phyloP scores from a whole-genome alignment of 1,284 basidiomycete species.

The Rhodofomes roseus region DNA sequence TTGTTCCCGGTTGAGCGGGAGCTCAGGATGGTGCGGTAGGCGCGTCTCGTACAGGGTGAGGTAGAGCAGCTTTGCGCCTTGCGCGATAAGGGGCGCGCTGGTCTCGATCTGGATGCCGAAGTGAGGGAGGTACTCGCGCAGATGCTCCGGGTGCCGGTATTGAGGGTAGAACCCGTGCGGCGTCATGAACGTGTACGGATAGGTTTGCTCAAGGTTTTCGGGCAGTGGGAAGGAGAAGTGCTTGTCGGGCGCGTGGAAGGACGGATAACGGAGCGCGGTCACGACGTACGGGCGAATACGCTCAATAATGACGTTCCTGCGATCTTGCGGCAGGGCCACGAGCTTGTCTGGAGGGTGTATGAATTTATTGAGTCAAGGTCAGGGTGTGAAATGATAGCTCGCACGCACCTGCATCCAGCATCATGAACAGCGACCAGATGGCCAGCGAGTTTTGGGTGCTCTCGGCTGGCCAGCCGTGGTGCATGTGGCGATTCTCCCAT shows the following conservation, averaged over 20 bases:
- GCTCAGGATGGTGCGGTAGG: slow-evolving; percentile 40
- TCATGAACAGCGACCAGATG: slow-evolving; percentile 65
- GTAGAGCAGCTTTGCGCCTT: slow-evolving; percentile 61
- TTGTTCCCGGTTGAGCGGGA: slow-evolving; percentile 44
- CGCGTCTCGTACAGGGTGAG: slow-evolving; percentile 53
- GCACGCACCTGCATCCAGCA: slow-evolving; percentile 43
- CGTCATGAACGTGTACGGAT: slow-evolving; percentile 41
- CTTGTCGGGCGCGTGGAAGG: slow-evolving; percentile 55
- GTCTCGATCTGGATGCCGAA: slow-evolving; percentile 40
- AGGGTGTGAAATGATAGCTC: slow-evolving; percentile 1
- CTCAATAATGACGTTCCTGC: slow-evolving; percentile 43
- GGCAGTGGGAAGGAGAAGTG: slow-evolving; percentile 53
- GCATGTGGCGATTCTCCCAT: slow-evolving; percentile 36
- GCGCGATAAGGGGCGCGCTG: slow-evolving; percentile 45
- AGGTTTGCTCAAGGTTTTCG: slow-evolving; percentile 14
- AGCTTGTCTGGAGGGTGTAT: slow-evolving; percentile 39
- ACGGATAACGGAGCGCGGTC: slow-evolving; percentile 42
- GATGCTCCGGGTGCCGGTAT: slow-evolving; percentile 39
- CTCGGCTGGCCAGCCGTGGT: slow-evolving; percentile 56
- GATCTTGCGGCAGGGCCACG: slow-evolving; percentile 33
- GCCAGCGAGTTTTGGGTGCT: slow-evolving; percentile 45
- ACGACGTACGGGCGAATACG: slow-evolving; percentile 57
- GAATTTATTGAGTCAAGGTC: not conserved
- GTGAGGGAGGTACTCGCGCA: slow-evolving; percentile 28
- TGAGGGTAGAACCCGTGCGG: slow-evolving; percentile 54